Percentiles rank a stretch among this genome's conserved stretches.
These are phyloP conservation scores for Lasiosphaeria ovina DNA, from an alignment of 495 filamentous ascomycete species.

Conservation along the genomic window DNA sequence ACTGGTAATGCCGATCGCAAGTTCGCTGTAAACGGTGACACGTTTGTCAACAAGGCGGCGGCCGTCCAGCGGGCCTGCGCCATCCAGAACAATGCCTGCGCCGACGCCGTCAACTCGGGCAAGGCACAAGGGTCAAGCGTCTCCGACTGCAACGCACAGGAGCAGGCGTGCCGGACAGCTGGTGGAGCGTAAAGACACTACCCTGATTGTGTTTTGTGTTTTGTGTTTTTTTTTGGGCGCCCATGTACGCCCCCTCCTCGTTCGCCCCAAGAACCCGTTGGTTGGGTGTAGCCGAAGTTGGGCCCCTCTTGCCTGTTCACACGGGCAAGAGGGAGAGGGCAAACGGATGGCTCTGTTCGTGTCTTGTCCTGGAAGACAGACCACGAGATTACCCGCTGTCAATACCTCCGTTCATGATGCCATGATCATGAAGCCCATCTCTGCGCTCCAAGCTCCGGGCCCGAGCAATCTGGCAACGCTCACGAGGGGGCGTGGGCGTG, in stretches of 20 bases:
- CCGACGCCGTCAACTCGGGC: constrained; percentile 44
- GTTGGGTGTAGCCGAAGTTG: not conserved
- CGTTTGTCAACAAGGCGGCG: constrained; percentile 43
- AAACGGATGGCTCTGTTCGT: not conserved
- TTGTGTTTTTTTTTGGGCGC: not conserved
- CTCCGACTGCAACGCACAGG: constrained; percentile 47
- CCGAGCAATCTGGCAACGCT: not conserved
- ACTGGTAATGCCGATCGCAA: constrained; percentile 44
- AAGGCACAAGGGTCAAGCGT: constrained; percentile 30
- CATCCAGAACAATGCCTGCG: constrained; percentile 53
- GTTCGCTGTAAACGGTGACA: constrained; percentile 52
- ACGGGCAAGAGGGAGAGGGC: not conserved
- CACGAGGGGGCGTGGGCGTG: too few relatives aligned
- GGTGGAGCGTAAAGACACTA: constrained; percentile 9
- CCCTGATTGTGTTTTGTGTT: not conserved
- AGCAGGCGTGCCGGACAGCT: constrained; percentile 29
- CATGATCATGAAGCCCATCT: not conserved
- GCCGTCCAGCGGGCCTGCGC: constrained; percentile 43
- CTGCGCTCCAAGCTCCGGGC: not conserved
- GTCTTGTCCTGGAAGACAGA: not conserved
- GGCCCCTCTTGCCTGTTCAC: not conserved
- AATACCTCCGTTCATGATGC: not conserved
- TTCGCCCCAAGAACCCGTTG: not conserved
- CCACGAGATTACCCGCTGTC: not conserved
- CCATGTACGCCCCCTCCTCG: not conserved